Percentiles rank a stretch among this genome's conserved stretches.
Conservation (phyloP, 1,139 yeast species). For the Pichia sp. region DNA sequence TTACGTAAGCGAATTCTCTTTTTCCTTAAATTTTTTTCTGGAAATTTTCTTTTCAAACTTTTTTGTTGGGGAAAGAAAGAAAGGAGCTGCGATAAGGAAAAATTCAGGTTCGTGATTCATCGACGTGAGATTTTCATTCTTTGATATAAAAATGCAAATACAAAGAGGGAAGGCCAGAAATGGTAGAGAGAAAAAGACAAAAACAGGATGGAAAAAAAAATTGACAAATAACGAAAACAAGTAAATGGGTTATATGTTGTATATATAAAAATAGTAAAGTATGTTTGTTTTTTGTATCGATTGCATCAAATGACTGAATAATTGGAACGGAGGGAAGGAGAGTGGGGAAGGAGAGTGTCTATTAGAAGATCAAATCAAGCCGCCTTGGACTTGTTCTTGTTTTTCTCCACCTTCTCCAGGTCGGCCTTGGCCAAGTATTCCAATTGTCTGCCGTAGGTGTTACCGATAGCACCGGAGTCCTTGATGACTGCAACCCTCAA, state of each 20-base stretch:
- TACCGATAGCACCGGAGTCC: conserved; percentile 52
- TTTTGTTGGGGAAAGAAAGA: not conserved
- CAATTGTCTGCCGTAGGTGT: conserved; percentile 52
- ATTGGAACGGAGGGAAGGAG: not conserved
- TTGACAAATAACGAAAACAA: not conserved
- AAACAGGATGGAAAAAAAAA: not conserved
- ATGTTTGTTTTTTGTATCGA: not conserved
- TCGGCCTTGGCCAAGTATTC: conserved; percentile 46
- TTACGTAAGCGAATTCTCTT: not conserved
- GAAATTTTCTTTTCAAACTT: too few species aligned
- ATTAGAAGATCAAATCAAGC: not conserved
- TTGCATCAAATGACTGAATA: not conserved
- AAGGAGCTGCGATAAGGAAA: not conserved
- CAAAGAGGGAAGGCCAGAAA: not conserved
- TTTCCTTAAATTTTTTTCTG: too few species aligned
- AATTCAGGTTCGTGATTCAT: not conserved
- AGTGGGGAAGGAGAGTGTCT: not conserved
- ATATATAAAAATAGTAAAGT: not conserved
- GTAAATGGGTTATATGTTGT: not conserved
- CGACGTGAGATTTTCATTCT: not conserved
- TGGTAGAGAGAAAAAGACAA: not conserved
- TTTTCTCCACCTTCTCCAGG: conserved; percentile 9
- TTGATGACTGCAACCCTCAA: conserved; percentile 93
- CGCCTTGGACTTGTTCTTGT: not conserved
- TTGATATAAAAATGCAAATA: not conserved